Evolutionary conservation across 1,284 basidiomycete genomes (phyloP).

Genomic region (Pyrrhoderma noxium): DNA sequence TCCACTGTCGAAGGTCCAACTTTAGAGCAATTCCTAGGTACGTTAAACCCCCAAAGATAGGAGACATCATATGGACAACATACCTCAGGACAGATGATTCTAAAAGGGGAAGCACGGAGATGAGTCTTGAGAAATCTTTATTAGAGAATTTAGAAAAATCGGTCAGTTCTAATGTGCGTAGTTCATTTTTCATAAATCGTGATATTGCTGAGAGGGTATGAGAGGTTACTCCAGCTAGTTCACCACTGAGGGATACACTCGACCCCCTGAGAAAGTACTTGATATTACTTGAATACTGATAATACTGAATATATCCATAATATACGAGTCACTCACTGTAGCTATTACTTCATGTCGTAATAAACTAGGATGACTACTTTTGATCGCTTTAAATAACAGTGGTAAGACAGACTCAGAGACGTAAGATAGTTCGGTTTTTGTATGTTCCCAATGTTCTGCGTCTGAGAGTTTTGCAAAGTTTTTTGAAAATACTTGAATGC

Average conservation of each 20-base stretch:
- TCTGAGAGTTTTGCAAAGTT: conserved; percentile 37
- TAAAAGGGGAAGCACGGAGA: conserved; percentile 40
- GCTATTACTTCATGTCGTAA: conserved; percentile 48
- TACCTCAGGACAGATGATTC: conserved; percentile 49
- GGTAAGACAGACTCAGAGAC: conserved; percentile 49
- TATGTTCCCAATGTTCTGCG: conserved; percentile 31
- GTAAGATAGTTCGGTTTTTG: conserved; percentile 34
- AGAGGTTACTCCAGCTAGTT: conserved; percentile 41
- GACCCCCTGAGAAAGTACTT: conserved; percentile 57
- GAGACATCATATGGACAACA: conserved; percentile 8
- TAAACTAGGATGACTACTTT: conserved; percentile 39
- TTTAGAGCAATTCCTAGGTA: conserved; percentile 48
- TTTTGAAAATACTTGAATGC: conserved; percentile 44
- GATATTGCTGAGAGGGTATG: conserved; percentile 43
- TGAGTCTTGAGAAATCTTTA: conserved; percentile 39
- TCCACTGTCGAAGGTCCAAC: conserved; percentile 43
- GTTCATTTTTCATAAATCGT: conserved; percentile 27
- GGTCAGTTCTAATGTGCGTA: conserved; percentile 45
- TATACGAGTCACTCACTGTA: conserved; percentile 33
- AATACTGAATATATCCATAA: neutral
- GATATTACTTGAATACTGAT: neutral
- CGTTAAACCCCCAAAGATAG: neutral
- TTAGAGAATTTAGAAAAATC: conserved; percentile 50
- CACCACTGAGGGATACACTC: conserved; percentile 40
- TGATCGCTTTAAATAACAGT: conserved; percentile 44